Evolutionary conservation across 768 basidiomycete genomes (phyloP).

Genomic region (Steccherinum ochraceum): DNA sequence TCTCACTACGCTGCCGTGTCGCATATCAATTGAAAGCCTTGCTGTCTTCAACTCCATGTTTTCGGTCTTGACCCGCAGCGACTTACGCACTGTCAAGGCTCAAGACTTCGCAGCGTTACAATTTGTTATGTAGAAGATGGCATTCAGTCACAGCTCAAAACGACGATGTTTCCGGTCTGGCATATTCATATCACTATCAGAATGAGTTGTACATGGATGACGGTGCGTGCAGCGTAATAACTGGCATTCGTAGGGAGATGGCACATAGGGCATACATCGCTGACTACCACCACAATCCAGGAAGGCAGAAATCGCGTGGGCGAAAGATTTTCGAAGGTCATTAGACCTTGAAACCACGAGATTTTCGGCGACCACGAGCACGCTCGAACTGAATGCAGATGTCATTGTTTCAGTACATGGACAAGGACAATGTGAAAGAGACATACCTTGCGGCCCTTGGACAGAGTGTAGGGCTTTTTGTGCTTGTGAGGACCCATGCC

Average conservation of each 20-base stretch:
- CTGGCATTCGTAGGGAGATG: neutral
- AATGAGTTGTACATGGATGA: neutral
- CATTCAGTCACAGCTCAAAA: too few species aligned
- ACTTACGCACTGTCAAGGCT: too few species aligned
- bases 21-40: too few species aligned
- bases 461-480: slow-evolving; percentile 95
- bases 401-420: neutral
- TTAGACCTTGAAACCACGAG: slow-evolving; percentile 95
- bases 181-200: neutral
- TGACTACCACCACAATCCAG: neutral
- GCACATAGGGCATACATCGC: neutral
- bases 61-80: too few species aligned
- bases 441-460: slow-evolving; percentile 91
- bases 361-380: slow-evolving; percentile 98
- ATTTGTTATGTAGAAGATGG: neutral
- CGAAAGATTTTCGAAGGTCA: slow-evolving; percentile 23
- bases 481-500: slow-evolving; percentile 98
- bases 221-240: neutral
- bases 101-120: too few species aligned
- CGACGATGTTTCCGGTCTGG: neutral
- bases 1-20: too few species aligned
- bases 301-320: neutral
- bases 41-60: too few species aligned
- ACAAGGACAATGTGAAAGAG: neutral
- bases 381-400: slow-evolving; percentile 70